Conservation (phyloP, 1,139 yeast genomes). For the Yamadazyma aaseri region DNA sequence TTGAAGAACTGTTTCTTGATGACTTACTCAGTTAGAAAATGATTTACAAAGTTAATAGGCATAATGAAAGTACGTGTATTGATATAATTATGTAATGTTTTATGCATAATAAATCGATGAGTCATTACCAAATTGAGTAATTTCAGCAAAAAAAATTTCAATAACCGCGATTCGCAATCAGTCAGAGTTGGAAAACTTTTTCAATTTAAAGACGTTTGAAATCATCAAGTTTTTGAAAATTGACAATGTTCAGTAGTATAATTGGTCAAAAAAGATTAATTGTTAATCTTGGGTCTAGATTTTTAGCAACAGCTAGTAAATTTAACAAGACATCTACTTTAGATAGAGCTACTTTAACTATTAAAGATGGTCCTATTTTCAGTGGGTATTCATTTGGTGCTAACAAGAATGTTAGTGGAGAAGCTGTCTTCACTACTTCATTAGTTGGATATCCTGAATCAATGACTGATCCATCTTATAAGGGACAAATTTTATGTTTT, state of each 20-base stretch:
- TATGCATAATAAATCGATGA: conserved; percentile 12
- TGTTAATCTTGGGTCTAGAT: conserved; percentile 4
- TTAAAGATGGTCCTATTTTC: conserved; percentile 92
- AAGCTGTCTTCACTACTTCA: conserved; percentile 96
- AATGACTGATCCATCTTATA: conserved; percentile 97
- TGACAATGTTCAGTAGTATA: conserved; percentile 3
- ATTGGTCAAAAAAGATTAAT: conserved; percentile 1
- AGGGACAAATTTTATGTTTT: conserved; percentile 93
- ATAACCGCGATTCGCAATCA: conserved; percentile 45
- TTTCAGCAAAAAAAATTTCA: conserved; percentile 19
- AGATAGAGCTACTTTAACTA: conserved; percentile 86
- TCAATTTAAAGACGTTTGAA: conserved; percentile 1
- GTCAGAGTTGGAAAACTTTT: conserved; percentile 7
- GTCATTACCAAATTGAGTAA: conserved; percentile 33
- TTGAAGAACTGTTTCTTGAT: conserved; percentile 21
- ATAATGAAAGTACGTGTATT: conserved; percentile 1
- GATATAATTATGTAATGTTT: not conserved
- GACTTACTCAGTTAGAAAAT: conserved; percentile 17
- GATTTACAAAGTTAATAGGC: too few relatives aligned
- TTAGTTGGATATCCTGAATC: conserved; percentile 98
- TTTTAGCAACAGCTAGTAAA: conserved; percentile 39
- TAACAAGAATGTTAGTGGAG: conserved; percentile 86
- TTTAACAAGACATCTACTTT: conserved; percentile 43
- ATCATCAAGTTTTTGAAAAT: not conserved
- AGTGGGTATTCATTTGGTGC: conserved; percentile 95